These are phyloP conservation scores for Emergomyces orientalis DNA, from an alignment of 2,329 filamentous ascomycete genomes.

Conservation along the genomic window DNA sequence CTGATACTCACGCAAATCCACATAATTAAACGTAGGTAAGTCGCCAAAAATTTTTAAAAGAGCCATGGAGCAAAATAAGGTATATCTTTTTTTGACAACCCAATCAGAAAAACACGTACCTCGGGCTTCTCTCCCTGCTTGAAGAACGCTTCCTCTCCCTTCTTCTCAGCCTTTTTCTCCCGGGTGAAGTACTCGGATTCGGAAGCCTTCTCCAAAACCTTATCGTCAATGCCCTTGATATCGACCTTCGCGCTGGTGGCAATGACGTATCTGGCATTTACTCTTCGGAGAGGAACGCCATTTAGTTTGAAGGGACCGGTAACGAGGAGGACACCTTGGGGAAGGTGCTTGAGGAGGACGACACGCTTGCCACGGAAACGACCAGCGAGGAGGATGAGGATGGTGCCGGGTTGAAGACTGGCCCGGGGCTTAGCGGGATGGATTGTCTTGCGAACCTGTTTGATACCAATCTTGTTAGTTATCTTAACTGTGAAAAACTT, in stretches of 20 bases:
- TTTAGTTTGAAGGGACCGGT: constrained; percentile 99
- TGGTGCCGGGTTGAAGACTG: constrained; percentile 84
- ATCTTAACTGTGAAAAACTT: neutral
- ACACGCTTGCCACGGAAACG: constrained; percentile 99
- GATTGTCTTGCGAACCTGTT: constrained; percentile 86
- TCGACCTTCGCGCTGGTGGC: constrained; percentile 43
- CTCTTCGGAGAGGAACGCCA: constrained; percentile 88
- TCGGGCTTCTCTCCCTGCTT: constrained; percentile 96
- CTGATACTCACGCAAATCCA: neutral
- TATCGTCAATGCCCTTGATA: constrained; percentile 68
- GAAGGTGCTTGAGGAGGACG: constrained; percentile 93
- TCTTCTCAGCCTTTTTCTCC: constrained; percentile 84
- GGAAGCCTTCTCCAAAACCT: constrained; percentile 69
- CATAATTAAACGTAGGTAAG: constrained; percentile 1
- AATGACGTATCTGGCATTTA: constrained; percentile 44
- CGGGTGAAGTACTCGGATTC: constrained; percentile 91
- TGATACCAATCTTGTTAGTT: constrained; percentile 20
- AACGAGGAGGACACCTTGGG: constrained; percentile 96
- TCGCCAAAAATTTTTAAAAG: neutral
- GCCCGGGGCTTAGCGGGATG: constrained; percentile 78
- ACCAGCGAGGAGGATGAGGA: constrained; percentile 98
- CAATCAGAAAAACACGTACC: constrained; percentile 50
- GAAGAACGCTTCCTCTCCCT: constrained; percentile 99
- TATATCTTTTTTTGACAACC: constrained; percentile 1
- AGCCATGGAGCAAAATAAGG: neutral